These are phyloP conservation scores for Suhomyces kunorum DNA, from an alignment of 1,139 yeast species.

Conservation along the genomic window DNA sequence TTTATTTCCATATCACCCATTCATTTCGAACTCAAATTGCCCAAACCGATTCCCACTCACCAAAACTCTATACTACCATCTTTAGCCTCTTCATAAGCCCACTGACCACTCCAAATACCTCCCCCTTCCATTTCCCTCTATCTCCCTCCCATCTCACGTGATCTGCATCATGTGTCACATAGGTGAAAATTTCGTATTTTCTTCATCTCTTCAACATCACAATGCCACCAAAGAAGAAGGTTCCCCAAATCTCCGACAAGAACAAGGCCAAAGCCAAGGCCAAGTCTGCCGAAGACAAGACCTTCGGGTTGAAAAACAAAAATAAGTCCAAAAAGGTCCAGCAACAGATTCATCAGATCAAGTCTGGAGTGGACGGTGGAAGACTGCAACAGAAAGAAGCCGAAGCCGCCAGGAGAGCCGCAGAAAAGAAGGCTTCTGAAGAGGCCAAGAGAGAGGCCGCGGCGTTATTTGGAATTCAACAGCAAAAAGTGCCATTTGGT, in stretches of 20 bases:
- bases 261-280: slow-evolving; percentile 69
- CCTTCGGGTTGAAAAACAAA: slow-evolving; percentile 93
- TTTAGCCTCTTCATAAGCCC: too few relatives aligned
- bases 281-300: slow-evolving; percentile 79
- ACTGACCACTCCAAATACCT: background rate
- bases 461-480: slow-evolving; percentile 68
- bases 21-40: too few relatives aligned
- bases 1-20: too few relatives aligned
- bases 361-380: slow-evolving; percentile 62
- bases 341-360: slow-evolving; percentile 74
- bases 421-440: slow-evolving; percentile 90
- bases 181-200: background rate
- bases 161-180: background rate
- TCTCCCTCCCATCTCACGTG: background rate
- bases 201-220: slow-evolving; percentile 1
- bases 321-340: slow-evolving; percentile 93
- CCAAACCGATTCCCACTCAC: too few relatives aligned
- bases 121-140: background rate
- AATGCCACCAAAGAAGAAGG: slow-evolving; percentile 69
- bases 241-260: slow-evolving; percentile 55
- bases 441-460: slow-evolving; percentile 87
- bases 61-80: too few relatives aligned
- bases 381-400: slow-evolving; percentile 74
- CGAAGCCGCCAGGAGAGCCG: slow-evolving; percentile 69
- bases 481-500: slow-evolving; percentile 92